A percentile compares a stretch with the other conserved stretches of the same genome.
These are phyloP conservation scores for Prunus armeniaca DNA, from an alignment of 306 rosid genomes.

Conservation along the genomic window DNA sequence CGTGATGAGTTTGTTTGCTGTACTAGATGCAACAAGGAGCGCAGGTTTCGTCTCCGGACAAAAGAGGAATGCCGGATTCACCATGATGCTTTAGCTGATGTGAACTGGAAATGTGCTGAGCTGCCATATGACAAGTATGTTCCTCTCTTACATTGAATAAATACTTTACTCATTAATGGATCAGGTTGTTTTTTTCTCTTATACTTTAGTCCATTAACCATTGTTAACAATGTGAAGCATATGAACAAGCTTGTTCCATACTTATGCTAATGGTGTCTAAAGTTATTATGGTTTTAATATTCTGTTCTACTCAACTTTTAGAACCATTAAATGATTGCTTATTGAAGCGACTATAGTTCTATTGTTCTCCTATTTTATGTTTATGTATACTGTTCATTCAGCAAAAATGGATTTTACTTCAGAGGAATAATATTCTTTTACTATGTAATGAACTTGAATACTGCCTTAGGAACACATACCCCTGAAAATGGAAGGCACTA, in stretches of 20 bases:
- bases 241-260: not conserved
- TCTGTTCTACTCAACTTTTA: not conserved
- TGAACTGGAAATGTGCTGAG: conserved; percentile 80
- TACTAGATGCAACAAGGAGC: conserved; percentile 72
- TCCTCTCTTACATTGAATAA: conserved; percentile 9
- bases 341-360: not conserved
- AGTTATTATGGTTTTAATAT: not conserved
- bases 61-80: conserved; percentile 85
- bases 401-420: not conserved
- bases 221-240: not conserved
- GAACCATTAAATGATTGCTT: not conserved
- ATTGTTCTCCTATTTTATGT: not conserved
- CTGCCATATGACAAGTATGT: conserved; percentile 89
- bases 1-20: conserved; percentile 90
- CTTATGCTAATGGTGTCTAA: not conserved
- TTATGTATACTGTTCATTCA: not conserved
- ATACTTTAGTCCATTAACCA: not conserved
- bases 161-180: not conserved
- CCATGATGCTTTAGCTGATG: conserved; percentile 86
- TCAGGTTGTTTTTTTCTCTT: not conserved
- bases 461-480: too few relatives aligned
- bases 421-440: not conserved
- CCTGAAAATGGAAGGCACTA: too few relatives aligned
- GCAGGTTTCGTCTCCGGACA: conserved; percentile 87
- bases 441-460: not conserved